These are phyloP conservation scores for Uronychia binucleata DNA, from an alignment of 73 alveolate genomes.

Conservation along the genomic window DNA sequence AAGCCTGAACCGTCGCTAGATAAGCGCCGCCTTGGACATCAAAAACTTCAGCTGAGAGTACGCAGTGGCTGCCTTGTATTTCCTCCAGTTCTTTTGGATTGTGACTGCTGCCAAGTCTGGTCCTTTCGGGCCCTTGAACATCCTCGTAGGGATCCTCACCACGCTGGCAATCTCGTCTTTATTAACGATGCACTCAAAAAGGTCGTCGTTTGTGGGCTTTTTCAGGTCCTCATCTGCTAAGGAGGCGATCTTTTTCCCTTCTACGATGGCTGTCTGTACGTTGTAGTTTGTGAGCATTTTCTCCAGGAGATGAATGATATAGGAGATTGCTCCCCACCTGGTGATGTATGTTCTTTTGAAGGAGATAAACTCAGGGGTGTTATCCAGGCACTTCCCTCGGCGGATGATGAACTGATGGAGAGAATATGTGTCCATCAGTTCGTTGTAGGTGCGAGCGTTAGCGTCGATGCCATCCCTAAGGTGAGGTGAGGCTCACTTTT, in stretches of 20 bases:
- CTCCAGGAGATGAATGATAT: constrained; percentile 69
- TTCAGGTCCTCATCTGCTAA: constrained; percentile 59
- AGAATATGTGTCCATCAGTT: constrained; percentile 78
- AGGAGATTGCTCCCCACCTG: constrained; percentile 74
- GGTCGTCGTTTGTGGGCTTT: constrained; percentile 58
- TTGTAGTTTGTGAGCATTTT: constrained; percentile 52
- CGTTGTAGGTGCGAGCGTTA: constrained; percentile 68
- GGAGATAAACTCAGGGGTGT: constrained; percentile 82
- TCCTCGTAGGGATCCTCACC: constrained; percentile 69
- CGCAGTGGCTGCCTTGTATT: constrained; percentile 70
- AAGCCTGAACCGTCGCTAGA: constrained; percentile 64
- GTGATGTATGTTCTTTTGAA: constrained; percentile 70
- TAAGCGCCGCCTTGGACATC: constrained; percentile 67
- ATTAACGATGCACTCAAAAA: constrained; percentile 71
- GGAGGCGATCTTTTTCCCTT: constrained; percentile 70
- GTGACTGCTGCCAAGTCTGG: constrained; percentile 70
- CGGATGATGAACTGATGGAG: constrained; percentile 81
- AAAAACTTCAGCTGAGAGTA: constrained; percentile 62
- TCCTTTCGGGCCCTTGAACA: constrained; percentile 77
- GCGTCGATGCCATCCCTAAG: constrained; percentile 2
- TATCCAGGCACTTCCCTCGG: constrained; percentile 67
- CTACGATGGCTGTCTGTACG: constrained; percentile 65
- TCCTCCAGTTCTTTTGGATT: constrained; percentile 74
- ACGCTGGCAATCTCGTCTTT: constrained; percentile 63
- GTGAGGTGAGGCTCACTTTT: constrained; percentile 2